Evolutionary conservation across 192 early-diverging fungal genomes (phyloP), one percentile per base, ranked within the genome.

Genomic region (Coemansia sp.): DNA sequence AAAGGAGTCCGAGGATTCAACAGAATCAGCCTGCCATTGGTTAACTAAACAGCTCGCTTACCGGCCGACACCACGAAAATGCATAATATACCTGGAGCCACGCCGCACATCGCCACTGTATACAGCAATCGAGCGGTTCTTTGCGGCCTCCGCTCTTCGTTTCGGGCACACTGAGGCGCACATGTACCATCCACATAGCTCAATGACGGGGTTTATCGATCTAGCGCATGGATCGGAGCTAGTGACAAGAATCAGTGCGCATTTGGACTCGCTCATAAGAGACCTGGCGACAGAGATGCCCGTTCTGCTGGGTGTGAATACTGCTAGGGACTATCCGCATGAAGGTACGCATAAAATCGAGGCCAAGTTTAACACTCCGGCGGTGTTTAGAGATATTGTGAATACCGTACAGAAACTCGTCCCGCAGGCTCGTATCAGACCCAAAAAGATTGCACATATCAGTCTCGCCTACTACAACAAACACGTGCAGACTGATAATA

Each of bases 181-280:
- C 64, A 66, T 70, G 73, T 81, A 81, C 61, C 78, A 81, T 16
- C 78, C 78, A 34, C 78, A 81, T 10, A 70, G 69, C 70, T 81
- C 78, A 20, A 75, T 81, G 73, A 81, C 78, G 2, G 78, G 78
- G n/a, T 81, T 81, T 24, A 81, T 81, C 8, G 78, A 81, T 22
- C 16, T 81, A 12, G 22, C 44, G 6, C 62, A 49, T 12, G 18
- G 32, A 3, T 12, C 27, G 2, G 29, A 47, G 3, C 18, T 67
- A 5, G 24, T 73, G 40, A 53, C 62, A 1, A 15, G 41, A 27
- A 78, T 78, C 8, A 67, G 67, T 7, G 29, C 34, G 12, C 62
- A 69, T 15, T 18, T 73, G 20, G 67, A 75, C n/a, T 12, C 30
- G 12, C 55, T 73, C 39, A 59, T 73, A 8, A 15, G 20, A 18